Evolutionary conservation across 163 green algal species (phyloP), one percentile per base, ranked within the genome.

Genomic region (Scenedesmus sp.): DNA sequence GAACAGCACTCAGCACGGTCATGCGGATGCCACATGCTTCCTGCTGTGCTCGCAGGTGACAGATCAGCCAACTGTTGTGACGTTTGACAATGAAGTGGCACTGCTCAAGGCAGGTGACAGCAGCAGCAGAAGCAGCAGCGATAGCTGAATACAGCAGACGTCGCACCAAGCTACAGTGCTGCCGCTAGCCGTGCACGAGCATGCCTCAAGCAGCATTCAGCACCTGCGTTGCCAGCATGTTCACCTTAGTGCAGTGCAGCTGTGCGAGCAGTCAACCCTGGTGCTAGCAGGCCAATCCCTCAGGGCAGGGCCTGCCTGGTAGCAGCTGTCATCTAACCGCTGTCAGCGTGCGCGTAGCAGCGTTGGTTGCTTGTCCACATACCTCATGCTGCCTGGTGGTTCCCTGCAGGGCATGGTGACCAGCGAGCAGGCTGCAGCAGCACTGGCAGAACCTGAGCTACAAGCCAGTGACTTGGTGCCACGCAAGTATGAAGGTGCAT

Each of bases 401-500:
- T 40, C 0, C 3, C 46, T 18, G 46, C 81, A 92, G 88, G 81
- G 88, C 46, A 37, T 24, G 46, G 89, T 95, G 24, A 90, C 81
- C 22, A 91, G 88, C n/a, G 81, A 93, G 6, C 85, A 92, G 72
- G 93, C 93, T 61, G 93, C 93, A 5, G 42, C 56, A 9, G 43
- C 94, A n/a, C 65, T 95, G 20, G 40, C 51, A 26, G 87, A 94
- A 46, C 33, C 84, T 22, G 87, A 92, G 26, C 82, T 95, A 24
- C n/a, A 87, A 30, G 51, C 44, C 24, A 94, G 91, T 72, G 96
- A 98, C 89, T 90, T 98, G 26, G 86, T 98, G 40, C 96, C 95
- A 2, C 94, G 95, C 24, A 91, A 94, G 44, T 98, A 98, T 92
- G 96, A 98, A 94, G 96, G 96, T 94, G 43, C 10, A 84, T 4